phyloP scores from a whole-genome alignment of 2,329 filamentous ascomycete species.

The Talaromyces marneffei region DNA sequence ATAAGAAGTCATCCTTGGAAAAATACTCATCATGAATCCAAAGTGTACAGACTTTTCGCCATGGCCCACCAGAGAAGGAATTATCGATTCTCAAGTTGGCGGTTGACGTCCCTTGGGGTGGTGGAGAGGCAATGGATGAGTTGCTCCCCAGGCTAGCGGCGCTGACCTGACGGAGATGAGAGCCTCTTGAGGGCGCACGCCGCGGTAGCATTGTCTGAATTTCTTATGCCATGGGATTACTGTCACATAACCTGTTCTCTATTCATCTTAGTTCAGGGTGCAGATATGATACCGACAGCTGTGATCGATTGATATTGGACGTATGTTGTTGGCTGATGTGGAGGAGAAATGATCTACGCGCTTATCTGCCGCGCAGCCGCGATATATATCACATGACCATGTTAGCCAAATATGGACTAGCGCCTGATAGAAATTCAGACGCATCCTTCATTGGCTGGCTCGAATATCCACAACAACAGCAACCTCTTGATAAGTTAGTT shows the following conservation, averaged over 20 bases:
- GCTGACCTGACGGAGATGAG: constrained; percentile 38
- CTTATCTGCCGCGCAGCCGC: constrained; percentile 1
- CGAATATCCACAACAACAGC: neutral
- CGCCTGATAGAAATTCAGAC: no score
- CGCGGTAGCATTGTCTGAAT: constrained; percentile 31
- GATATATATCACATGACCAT: neutral
- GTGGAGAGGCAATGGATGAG: constrained; percentile 25
- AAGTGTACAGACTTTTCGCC: constrained; percentile 40
- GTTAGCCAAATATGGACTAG: neutral
- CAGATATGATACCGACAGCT: neutral
- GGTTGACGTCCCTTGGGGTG: constrained; percentile 18
- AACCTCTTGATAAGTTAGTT: no score
- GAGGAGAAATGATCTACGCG: neutral
- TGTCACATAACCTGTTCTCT: neutral
- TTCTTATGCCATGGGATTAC: neutral
- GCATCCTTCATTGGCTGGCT: neutral
- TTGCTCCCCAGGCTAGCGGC: constrained; percentile 35
- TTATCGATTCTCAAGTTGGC: constrained; percentile 6
- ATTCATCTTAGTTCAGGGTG: neutral
- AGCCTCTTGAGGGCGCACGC: constrained; percentile 35
- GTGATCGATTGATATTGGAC: neutral
- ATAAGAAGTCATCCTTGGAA: constrained; percentile 69
- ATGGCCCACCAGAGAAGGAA: constrained; percentile 19
- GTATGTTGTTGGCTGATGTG: neutral
- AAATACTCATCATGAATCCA: constrained; percentile 67